phyloP scores from a whole-genome alignment of 371 early-diverging fungal species.

The Entomophthora muscae region DNA sequence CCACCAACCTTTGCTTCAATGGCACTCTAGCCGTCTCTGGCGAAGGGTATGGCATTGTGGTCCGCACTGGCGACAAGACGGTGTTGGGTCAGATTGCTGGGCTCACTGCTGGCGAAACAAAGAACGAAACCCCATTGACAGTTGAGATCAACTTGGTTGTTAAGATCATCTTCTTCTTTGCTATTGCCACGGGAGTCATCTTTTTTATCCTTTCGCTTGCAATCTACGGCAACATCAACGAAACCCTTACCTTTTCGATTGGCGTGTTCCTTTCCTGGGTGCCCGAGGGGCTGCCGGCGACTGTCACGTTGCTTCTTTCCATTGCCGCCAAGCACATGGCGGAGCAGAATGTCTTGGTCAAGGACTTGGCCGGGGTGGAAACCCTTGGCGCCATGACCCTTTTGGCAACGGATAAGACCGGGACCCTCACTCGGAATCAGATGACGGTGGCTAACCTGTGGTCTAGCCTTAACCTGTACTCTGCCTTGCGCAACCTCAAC shows the following conservation, averaged over 20 bases:
- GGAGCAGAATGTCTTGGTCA: conserved; percentile 70
- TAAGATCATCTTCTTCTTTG: conserved; percentile 65
- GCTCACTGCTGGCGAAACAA: conserved; percentile 54
- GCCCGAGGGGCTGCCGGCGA: conserved; percentile 79
- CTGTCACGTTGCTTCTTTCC: conserved; percentile 74
- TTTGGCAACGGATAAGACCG: conserved; percentile 90
- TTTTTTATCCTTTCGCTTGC: conserved; percentile 64
- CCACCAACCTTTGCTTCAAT: conserved; percentile 75
- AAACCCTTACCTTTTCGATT: conserved; percentile 84
- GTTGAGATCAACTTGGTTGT: conserved; percentile 68
- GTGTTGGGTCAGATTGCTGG: conserved; percentile 88
- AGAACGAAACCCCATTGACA: conserved; percentile 49
- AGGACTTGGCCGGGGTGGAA: conserved; percentile 87
- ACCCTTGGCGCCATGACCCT: conserved; percentile 91
- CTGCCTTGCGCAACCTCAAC: conserved; percentile 28
- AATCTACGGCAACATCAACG: conserved; percentile 37
- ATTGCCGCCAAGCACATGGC: conserved; percentile 93
- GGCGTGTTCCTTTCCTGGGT: conserved; percentile 77
- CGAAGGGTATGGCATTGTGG: conserved; percentile 79
- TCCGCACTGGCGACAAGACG: conserved; percentile 79
- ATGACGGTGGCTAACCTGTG: conserved; percentile 87
- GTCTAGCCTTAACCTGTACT: conserved; percentile 43
- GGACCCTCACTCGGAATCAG: conserved; percentile 86
- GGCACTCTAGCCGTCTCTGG: conserved; percentile 74
- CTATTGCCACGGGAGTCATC: conserved; percentile 45